A percentile compares a stretch with the other conserved stretches of the same genome.
Conservation (phyloP, 2,329 filamentous ascomycete genomes). For the Leptodontidium sp. region DNA sequence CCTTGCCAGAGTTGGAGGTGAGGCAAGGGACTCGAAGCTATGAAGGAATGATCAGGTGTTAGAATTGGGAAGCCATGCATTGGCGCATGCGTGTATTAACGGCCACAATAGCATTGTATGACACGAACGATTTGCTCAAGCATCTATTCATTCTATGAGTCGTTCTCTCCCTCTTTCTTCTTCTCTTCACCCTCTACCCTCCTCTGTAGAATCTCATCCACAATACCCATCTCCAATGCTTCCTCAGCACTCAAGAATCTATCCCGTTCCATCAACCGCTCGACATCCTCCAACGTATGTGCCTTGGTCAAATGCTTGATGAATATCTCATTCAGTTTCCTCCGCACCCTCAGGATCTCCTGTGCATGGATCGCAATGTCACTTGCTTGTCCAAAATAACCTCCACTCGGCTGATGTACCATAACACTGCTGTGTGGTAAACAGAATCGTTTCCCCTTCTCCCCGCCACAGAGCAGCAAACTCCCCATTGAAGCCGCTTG, state of each 20-base stretch:
- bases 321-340: slow-evolving; percentile 91
- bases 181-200: slow-evolving; percentile 50
- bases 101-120: background rate
- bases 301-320: slow-evolving; percentile 84
- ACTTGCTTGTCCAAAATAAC: slow-evolving; percentile 68
- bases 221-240: slow-evolving; percentile 87
- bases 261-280: slow-evolving; percentile 95
- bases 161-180: slow-evolving; percentile 26
- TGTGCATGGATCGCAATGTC: slow-evolving; percentile 98
- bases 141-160: slow-evolving; percentile 20
- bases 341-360: slow-evolving; percentile 88
- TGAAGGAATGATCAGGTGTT: slow-evolving; percentile 20
- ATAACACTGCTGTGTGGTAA: slow-evolving; percentile 95
- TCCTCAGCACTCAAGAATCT: slow-evolving; percentile 92
- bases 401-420: slow-evolving; percentile 93
- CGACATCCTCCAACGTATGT: slow-evolving; percentile 82
- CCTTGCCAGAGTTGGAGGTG: slow-evolving; percentile 52
- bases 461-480: slow-evolving; percentile 85
- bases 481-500: slow-evolving; percentile 96
- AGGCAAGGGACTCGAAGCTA: slow-evolving; percentile 30
- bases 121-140: slow-evolving; percentile 13
- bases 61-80: slow-evolving; percentile 4
- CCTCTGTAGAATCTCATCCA: slow-evolving; percentile 85
- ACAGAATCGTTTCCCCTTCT: slow-evolving; percentile 84
- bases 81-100: background rate